A percentile compares a stretch with the other conserved stretches of the same genome.
These are phyloP conservation scores for Phytophthora cajani DNA, from an alignment of 352 stramenopile genomes.

Conservation along the genomic window DNA sequence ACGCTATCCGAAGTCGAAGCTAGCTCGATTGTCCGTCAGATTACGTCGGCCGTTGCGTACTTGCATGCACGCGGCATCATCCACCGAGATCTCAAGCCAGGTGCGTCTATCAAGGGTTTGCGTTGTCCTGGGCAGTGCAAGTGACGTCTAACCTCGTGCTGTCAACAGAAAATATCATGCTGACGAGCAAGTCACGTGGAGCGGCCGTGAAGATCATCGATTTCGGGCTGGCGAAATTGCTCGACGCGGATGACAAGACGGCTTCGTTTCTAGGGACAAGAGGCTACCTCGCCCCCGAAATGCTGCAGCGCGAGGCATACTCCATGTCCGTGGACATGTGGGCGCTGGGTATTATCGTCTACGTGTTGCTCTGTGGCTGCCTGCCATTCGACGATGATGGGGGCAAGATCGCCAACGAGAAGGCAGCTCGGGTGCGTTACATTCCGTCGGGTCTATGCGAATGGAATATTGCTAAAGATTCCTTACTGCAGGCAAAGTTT, in stretches of 20 bases:
- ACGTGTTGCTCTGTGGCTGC: slow-evolving; percentile 97
- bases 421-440: slow-evolving; percentile 61
- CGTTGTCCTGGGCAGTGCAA: neutral
- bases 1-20: slow-evolving; percentile 89
- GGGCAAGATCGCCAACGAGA: slow-evolving; percentile 81
- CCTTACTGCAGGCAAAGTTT: slow-evolving; percentile 89
- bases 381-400: slow-evolving; percentile 99
- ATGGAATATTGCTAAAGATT: neutral
- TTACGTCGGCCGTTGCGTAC: slow-evolving; percentile 90
- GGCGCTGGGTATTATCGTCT: slow-evolving; percentile 98
- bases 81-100: slow-evolving; percentile 91
- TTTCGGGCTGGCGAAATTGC: slow-evolving; percentile 97
- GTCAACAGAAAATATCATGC: slow-evolving; percentile 78
- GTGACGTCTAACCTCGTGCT: neutral
- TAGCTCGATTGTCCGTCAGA: slow-evolving; percentile 87
- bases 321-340: slow-evolving; percentile 97
- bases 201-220: slow-evolving; percentile 98
- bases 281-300: slow-evolving; percentile 98
- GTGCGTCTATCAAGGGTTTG: slow-evolving; percentile 25
- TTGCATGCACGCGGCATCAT: slow-evolving; percentile 90
- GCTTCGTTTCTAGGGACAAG: slow-evolving; percentile 85
- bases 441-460: neutral
- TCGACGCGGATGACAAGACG: slow-evolving; percentile 85
- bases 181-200: slow-evolving; percentile 81
- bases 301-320: slow-evolving; percentile 97